Conservation (phyloP, 805 yeast genomes). For the Novakomyces olei region DNA sequence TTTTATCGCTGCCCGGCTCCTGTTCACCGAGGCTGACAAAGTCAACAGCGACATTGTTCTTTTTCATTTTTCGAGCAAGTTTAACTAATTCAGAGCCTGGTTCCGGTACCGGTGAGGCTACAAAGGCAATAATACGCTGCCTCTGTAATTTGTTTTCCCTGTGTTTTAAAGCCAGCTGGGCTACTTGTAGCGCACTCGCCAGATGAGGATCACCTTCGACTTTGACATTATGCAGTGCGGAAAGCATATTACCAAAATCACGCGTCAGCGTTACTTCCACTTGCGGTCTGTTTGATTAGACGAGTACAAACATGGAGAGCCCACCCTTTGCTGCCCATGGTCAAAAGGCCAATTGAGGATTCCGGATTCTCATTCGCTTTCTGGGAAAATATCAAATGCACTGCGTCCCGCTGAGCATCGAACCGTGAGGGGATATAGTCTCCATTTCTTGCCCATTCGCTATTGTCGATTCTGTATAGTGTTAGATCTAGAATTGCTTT, state of each 20-base stretch:
- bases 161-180: slow-evolving; percentile 71
- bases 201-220: slow-evolving; percentile 50
- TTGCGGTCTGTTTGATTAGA: slow-evolving; percentile 47
- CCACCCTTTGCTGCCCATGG: slow-evolving; percentile 49
- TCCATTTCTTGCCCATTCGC: slow-evolving; percentile 90
- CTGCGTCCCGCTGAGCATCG: slow-evolving; percentile 81
- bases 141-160: slow-evolving; percentile 84
- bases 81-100: slow-evolving; percentile 49
- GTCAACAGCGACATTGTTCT: slow-evolving; percentile 77
- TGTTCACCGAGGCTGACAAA: slow-evolving; percentile 85
- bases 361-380: slow-evolving; percentile 83
- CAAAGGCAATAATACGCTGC: slow-evolving; percentile 74
- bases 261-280: slow-evolving; percentile 76
- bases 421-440: slow-evolving; percentile 74
- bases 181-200: slow-evolving; percentile 75
- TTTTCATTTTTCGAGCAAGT: slow-evolving; percentile 79
- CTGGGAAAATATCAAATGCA: slow-evolving; percentile 63
- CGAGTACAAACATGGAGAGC: slow-evolving; percentile 2
- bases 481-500: slow-evolving; percentile 3
- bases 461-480: slow-evolving; percentile 49
- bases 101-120: slow-evolving; percentile 65
- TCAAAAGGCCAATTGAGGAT: slow-evolving; percentile 73
- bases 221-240: slow-evolving; percentile 59
- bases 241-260: slow-evolving; percentile 64
- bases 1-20: slow-evolving; percentile 33